These are phyloP conservation scores for Davidsoniella eucalypti DNA, from an alignment of 2,329 filamentous ascomycete species.

Conservation along the genomic window DNA sequence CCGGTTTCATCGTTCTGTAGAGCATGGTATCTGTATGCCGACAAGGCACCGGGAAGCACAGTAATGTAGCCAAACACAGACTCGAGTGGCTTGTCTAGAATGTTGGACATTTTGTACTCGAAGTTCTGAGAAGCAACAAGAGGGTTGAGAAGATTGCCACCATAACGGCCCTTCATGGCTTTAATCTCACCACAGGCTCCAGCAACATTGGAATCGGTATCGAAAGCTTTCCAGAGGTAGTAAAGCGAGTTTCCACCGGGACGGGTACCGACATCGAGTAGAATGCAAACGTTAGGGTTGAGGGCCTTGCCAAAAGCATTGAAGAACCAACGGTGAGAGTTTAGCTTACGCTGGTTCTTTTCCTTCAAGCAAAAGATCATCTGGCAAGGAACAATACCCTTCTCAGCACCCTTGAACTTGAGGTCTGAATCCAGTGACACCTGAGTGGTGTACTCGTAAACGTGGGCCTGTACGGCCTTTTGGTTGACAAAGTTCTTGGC, in stretches of 20 bases:
- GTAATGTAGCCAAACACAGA: conserved; percentile 98
- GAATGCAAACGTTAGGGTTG: conserved; percentile 90
- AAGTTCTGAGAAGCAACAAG: conserved; percentile 96
- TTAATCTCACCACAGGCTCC: conserved; percentile 96
- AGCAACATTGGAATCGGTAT: conserved; percentile 92
- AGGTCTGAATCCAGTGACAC: conserved; percentile 89
- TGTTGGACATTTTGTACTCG: conserved; percentile 99
- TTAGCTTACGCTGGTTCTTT: conserved; percentile 93
- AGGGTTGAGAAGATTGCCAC: conserved; percentile 74
- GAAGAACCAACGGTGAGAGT: conserved; percentile 98
- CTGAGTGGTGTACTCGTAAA: conserved; percentile 96
- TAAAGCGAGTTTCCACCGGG: conserved; percentile 85
- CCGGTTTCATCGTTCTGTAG: conserved; percentile 93
- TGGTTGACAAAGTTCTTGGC: conserved; percentile 95
- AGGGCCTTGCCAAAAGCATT: conserved; percentile 89
- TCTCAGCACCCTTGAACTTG: conserved; percentile 98
- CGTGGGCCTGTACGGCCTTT: conserved; percentile 91
- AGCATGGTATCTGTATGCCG: conserved; percentile 89
- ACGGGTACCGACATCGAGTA: conserved; percentile 90
- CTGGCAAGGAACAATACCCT: conserved; percentile 94
- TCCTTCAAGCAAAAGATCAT: conserved; percentile 98
- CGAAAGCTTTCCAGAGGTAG: conserved; percentile 96
- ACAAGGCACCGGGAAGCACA: conserved; percentile 84
- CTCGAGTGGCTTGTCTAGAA: conserved; percentile 91
- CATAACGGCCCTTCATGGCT: conserved; percentile 79